Evolutionary conservation across 1,284 basidiomycete species (phyloP).

Genomic region (Cryptococcus amylolentus): DNA sequence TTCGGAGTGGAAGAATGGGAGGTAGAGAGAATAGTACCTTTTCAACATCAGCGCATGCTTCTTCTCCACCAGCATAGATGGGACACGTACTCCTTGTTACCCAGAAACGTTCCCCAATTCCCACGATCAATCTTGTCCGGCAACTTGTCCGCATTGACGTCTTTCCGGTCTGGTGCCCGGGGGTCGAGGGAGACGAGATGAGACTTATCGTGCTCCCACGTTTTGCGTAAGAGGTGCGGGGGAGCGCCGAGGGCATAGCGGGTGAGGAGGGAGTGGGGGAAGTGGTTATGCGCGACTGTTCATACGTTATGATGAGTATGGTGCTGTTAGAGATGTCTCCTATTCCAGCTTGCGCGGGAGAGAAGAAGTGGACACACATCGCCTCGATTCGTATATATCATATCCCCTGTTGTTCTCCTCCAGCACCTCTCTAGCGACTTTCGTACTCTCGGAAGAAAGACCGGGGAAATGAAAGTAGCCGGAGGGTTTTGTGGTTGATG

Average conservation of each 20-base stretch:
- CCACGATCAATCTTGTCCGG: constrained; percentile 34
- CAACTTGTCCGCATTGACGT: constrained; percentile 16
- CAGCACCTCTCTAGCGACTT: constrained; percentile 54
- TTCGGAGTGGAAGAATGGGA: constrained; percentile 59
- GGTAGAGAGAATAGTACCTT: constrained; percentile 57
- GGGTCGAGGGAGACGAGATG: constrained; percentile 54
- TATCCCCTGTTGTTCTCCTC: constrained; percentile 58
- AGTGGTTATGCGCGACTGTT: constrained; percentile 58
- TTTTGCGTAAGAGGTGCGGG: constrained; percentile 54
- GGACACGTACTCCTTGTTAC: constrained; percentile 54
- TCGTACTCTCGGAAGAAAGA: constrained; percentile 54
- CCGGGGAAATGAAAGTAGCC: constrained; percentile 51
- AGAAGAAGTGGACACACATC: constrained; percentile 26
- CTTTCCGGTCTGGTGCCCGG: constrained; percentile 41
- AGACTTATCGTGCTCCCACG: constrained; percentile 28
- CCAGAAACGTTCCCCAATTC: constrained; percentile 60
- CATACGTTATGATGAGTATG: too few relatives aligned
- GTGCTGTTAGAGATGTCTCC: neutral
- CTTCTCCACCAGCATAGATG: neutral
- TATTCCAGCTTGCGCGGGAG: neutral
- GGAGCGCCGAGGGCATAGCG: constrained; percentile 64
- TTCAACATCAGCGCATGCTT: neutral
- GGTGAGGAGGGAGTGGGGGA: constrained; percentile 54
- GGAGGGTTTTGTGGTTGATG: constrained; percentile 32
- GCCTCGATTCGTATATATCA: constrained; percentile 55